phyloP scores from a whole-genome alignment of 768 basidiomycete genomes.

The Megacollybia marginata region DNA sequence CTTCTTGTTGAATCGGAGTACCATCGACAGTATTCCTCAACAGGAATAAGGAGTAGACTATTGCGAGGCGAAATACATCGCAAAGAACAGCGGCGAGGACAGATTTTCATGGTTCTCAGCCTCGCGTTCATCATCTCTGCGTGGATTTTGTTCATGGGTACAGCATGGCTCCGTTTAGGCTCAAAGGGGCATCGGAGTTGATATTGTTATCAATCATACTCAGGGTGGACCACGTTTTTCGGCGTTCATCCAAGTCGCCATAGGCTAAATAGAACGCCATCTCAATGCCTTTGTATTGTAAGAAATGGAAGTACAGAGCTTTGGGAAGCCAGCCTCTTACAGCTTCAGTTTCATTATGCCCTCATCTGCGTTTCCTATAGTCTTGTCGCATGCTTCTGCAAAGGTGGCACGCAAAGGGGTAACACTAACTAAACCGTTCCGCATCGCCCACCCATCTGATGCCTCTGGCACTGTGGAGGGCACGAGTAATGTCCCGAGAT shows the following conservation, averaged over 20 bases:
- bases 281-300: too few relatives aligned
- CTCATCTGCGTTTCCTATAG: conserved; percentile 26
- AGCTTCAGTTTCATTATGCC: conserved; percentile 53
- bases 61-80: conserved; percentile 8
- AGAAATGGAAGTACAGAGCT: too few relatives aligned
- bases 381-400: background rate
- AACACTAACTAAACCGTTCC: conserved; percentile 63
- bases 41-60: conserved; percentile 13
- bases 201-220: too few relatives aligned
- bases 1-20: conserved; percentile 10
- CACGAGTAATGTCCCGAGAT: conserved; percentile 60
- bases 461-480: conserved; percentile 57
- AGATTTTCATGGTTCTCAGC: conserved; percentile 37
- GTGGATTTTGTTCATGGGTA: conserved; percentile 60
- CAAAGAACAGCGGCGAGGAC: conserved; percentile 39
- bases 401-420: conserved; percentile 64
- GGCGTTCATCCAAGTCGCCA: too few relatives aligned
- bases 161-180: conserved; percentile 43
- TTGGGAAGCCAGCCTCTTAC: conserved; percentile 19
- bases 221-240: too few relatives aligned
- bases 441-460: conserved; percentile 77
- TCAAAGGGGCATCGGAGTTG: too few relatives aligned
- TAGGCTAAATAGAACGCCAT: too few relatives aligned
- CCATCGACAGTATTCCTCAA: conserved; percentile 14
- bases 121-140: conserved; percentile 37